Conservation (phyloP, 2,329 filamentous ascomycete genomes). For the Apiospora saccharicola region DNA sequence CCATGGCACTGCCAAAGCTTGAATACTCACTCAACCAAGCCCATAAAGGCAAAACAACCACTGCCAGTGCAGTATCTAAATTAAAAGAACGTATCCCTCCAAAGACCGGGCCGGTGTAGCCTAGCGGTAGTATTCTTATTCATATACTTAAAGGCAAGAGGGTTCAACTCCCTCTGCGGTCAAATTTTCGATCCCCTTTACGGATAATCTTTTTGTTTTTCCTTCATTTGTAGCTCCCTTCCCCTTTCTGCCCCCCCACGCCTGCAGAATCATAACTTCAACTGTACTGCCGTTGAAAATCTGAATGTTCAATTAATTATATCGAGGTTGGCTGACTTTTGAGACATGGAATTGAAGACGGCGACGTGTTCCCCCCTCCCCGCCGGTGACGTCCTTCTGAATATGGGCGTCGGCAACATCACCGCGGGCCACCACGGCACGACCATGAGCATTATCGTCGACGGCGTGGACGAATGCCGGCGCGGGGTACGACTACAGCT, state of each 20-base stretch:
- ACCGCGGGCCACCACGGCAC: conserved; percentile 42
- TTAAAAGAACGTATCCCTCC: not conserved
- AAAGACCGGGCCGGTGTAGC: not conserved
- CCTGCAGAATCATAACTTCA: not conserved
- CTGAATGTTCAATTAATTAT: not conserved
- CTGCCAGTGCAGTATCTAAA: not conserved
- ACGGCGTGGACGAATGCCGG: conserved; percentile 51
- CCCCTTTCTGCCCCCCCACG: not conserved
- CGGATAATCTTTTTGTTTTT: not conserved
- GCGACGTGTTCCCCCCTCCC: conserved; percentile 46
- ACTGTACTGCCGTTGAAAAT: not conserved
- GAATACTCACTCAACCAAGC: not conserved
- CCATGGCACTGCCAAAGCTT: not conserved
- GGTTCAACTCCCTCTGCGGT: conserved; percentile 13
- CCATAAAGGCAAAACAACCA: not conserved
- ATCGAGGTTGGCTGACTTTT: not conserved
- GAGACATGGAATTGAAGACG: conserved; percentile 29
- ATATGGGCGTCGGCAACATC: conserved; percentile 42
- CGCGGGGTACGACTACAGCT: conserved; percentile 49
- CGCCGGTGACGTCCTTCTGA: conserved; percentile 44
- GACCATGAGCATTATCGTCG: conserved; percentile 40
- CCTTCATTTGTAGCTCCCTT: not conserved
- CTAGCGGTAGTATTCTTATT: conserved; percentile 9
- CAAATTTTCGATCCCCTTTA: not conserved
- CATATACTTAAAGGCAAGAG: conserved; percentile 13